These are phyloP conservation scores for Globisporangium okanoganense DNA, from an alignment of 352 stramenopile species.

Conservation along the genomic window DNA sequence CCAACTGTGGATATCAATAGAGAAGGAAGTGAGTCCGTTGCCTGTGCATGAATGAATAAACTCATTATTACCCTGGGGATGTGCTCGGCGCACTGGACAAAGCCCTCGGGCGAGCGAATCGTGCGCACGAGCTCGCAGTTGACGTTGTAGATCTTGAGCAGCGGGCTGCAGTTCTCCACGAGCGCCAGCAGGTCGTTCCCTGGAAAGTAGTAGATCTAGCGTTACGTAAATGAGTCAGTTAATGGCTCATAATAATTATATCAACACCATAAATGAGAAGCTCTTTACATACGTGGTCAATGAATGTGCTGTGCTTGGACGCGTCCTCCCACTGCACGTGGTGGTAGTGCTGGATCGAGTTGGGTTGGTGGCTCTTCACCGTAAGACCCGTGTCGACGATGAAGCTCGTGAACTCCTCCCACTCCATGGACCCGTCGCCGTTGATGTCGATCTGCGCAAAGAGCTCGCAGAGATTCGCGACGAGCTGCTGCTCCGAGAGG, in stretches of 20 bases:
- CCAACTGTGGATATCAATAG: constrained; percentile 22
- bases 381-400: constrained; percentile 87
- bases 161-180: constrained; percentile 68
- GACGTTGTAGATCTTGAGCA: constrained; percentile 82
- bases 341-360: constrained; percentile 86
- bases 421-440: constrained; percentile 89
- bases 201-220: constrained; percentile 78
- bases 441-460: constrained; percentile 92
- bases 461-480: constrained; percentile 85
- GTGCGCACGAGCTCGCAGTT: constrained; percentile 63
- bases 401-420: constrained; percentile 91
- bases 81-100: constrained; percentile 78
- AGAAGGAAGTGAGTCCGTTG: background rate
- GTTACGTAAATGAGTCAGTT: background rate
- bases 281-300: constrained; percentile 47
- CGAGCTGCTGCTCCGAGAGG: constrained; percentile 69
- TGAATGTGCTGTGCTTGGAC: constrained; percentile 82
- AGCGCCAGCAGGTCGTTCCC: constrained; percentile 62
- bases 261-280: background rate
- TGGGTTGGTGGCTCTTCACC: constrained; percentile 78
- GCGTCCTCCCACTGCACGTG: constrained; percentile 76
- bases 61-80: constrained; percentile 37
- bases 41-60: background rate
- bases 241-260: background rate
- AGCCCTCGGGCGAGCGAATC: constrained; percentile 65